Evolutionary conservation across 1,284 basidiomycete species (phyloP).

Genomic region (Microstroma glucosiphilum): DNA sequence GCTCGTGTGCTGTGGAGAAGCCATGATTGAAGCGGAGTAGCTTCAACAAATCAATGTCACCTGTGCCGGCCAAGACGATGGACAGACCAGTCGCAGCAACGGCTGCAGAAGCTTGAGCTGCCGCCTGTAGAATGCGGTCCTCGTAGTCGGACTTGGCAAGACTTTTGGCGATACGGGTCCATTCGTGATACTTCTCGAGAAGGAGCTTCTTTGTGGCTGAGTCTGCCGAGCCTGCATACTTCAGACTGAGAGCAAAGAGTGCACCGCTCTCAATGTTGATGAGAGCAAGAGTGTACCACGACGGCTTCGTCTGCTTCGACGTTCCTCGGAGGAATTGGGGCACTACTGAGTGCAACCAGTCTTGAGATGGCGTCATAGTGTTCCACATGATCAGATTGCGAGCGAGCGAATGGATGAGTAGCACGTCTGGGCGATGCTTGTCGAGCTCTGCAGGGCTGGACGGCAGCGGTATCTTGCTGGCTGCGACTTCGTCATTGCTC

Average conservation of each 20-base stretch:
- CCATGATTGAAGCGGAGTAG: slow-evolving; percentile 85
- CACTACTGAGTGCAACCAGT: slow-evolving; percentile 72
- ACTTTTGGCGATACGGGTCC: neutral
- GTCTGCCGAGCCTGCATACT: slow-evolving; percentile 67
- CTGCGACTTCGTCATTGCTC: slow-evolving; percentile 74
- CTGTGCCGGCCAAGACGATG: slow-evolving; percentile 93
- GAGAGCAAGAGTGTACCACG: slow-evolving; percentile 31
- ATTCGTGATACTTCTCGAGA: neutral
- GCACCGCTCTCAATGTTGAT: slow-evolving; percentile 58
- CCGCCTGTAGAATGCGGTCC: slow-evolving; percentile 57
- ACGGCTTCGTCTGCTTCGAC: slow-evolving; percentile 8
- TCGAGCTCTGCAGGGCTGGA: slow-evolving; percentile 72
- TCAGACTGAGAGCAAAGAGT: slow-evolving; percentile 83
- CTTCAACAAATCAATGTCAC: slow-evolving; percentile 81
- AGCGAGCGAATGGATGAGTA: slow-evolving; percentile 73
- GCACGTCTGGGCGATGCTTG: slow-evolving; percentile 76
- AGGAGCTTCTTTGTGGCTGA: slow-evolving; percentile 71
- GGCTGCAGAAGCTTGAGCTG: slow-evolving; percentile 81
- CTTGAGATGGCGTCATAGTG: slow-evolving; percentile 63
- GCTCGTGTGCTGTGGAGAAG: slow-evolving; percentile 58
- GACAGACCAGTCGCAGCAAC: slow-evolving; percentile 75
- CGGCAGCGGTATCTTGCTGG: slow-evolving; percentile 75
- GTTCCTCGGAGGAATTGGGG: slow-evolving; percentile 60
- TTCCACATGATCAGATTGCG: slow-evolving; percentile 84
- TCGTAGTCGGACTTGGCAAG: neutral